phyloP scores from a whole-genome alignment of 148 eudicot genomes.

The Euryodendron excelsum region DNA sequence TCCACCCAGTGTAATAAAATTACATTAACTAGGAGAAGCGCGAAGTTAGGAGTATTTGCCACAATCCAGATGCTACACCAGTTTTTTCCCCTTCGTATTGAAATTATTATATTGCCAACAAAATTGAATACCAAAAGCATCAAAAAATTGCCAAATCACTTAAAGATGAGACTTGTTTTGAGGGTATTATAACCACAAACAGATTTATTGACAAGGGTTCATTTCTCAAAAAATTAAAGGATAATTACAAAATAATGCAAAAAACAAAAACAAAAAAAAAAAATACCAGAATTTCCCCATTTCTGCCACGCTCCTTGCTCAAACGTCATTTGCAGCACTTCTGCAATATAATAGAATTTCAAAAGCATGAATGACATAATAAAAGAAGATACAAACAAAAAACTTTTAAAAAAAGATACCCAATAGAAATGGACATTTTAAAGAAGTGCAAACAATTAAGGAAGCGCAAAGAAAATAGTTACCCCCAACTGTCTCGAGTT shows the following conservation, averaged over 20 bases:
- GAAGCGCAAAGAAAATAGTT: conserved; percentile 18
- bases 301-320: conserved; percentile 57
- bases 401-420: background rate
- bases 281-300: conserved; percentile 44
- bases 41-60: too few species aligned
- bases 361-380: background rate
- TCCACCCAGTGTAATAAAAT: too few species aligned
- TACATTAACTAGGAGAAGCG: too few species aligned
- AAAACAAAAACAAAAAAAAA: too few species aligned
- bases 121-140: background rate
- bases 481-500: conserved; percentile 77
- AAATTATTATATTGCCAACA: background rate
- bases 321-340: conserved; percentile 59
- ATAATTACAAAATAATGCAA: background rate
- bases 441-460: background rate
- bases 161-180: background rate
- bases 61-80: too few species aligned
- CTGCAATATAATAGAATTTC: conserved; percentile 38
- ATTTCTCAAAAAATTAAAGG: background rate
- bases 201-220: background rate
- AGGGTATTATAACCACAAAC: background rate
- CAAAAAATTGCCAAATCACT: background rate
- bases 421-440: background rate
- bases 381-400: background rate
- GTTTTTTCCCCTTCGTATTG: too few species aligned